Conservation (phyloP, 768 basidiomycete genomes). For the Tricholomella constricta region DNA sequence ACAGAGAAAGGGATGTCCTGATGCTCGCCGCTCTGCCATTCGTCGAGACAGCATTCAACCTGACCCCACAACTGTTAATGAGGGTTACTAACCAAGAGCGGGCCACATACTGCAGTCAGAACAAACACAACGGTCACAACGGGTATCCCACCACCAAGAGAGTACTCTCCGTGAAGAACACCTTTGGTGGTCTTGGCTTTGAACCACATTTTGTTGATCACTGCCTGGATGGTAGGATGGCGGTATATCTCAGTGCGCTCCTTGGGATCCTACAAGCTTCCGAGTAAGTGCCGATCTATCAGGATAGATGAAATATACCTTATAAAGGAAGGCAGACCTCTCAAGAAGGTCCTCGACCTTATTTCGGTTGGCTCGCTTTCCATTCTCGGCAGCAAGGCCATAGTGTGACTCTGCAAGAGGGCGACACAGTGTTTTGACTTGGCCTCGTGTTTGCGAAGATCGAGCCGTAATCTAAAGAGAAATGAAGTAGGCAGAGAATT, state of each 20-base stretch:
- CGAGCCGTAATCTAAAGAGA: background rate
- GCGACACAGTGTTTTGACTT: constrained; percentile 2
- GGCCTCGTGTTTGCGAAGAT: background rate
- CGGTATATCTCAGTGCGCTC: constrained; percentile 7
- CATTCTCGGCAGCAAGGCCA: background rate
- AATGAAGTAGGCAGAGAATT: background rate
- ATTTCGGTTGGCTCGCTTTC: constrained; percentile 1
- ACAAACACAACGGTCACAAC: background rate
- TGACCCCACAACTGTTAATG: too few species aligned
- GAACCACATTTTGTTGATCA: constrained; percentile 10
- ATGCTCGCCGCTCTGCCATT: background rate
- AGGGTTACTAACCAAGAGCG: too few species aligned
- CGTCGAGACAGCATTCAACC: background rate
- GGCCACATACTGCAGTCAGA: background rate
- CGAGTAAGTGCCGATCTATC: too few species aligned
- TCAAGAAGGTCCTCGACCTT: too few species aligned
- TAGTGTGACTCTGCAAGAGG: background rate
- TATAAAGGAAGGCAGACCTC: too few species aligned
- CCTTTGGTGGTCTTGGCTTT: constrained; percentile 5
- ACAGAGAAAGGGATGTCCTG: background rate
- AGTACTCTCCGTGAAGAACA: background rate
- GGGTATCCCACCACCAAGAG: background rate
- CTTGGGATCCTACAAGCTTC: background rate
- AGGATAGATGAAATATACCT: too few species aligned
- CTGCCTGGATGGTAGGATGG: constrained; percentile 5